phyloP scores from a whole-genome alignment of 306 rosid species.

The Calophaca sinica region DNA sequence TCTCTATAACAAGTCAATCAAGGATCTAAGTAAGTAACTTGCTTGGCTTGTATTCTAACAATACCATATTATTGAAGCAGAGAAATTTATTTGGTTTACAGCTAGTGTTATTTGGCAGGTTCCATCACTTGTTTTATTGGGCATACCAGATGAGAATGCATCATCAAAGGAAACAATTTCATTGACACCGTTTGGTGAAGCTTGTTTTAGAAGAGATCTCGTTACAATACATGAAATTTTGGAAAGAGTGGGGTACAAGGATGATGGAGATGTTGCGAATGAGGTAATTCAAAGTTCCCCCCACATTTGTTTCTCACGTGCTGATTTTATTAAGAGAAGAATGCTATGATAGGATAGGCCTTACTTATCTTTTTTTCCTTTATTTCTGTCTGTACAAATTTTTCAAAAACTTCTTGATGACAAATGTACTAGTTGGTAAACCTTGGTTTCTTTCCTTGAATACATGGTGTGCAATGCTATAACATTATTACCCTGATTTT shows the following conservation, averaged over 20 bases:
- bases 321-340: background rate
- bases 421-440: background rate
- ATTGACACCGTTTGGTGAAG: conserved; percentile 84
- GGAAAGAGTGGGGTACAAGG: conserved; percentile 84
- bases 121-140: conserved; percentile 75
- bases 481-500: background rate
- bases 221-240: conserved; percentile 85
- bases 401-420: background rate
- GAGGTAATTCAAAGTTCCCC: conserved; percentile 56
- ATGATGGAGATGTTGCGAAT: conserved; percentile 94
- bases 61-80: conserved; percentile 34
- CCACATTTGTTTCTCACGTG: too few species aligned
- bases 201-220: conserved; percentile 90
- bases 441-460: conserved; percentile 35
- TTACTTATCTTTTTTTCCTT: background rate
- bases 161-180: conserved; percentile 59
- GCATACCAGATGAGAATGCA: conserved; percentile 65
- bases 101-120: conserved; percentile 63
- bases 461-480: background rate
- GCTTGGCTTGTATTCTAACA: conserved; percentile 21
- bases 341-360: conserved; percentile 36
- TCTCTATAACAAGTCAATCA: conserved; percentile 1
- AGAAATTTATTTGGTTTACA: conserved; percentile 45
- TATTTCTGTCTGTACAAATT: conserved; percentile 1
- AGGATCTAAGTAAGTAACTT: conserved; percentile 35